phyloP scores from a whole-genome alignment of 345 rosid species.

The Pelargonium nanum region DNA sequence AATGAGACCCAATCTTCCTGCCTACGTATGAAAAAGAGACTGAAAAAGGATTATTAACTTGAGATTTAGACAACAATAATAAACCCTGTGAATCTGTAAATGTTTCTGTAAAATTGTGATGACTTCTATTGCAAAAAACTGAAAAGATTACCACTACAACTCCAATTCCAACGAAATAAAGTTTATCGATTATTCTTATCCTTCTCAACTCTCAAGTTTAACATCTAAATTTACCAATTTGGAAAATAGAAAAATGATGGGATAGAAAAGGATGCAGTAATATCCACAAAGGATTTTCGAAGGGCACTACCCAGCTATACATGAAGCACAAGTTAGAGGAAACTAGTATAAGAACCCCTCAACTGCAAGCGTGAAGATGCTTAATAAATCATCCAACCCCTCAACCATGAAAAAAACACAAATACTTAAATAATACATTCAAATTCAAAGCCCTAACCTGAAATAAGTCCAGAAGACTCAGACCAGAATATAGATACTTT shows the following conservation, averaged over 20 bases:
- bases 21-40: constrained; percentile 30
- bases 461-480: constrained; percentile 66
- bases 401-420: neutral
- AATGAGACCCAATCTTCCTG: constrained; percentile 86
- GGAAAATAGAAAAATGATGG: neutral
- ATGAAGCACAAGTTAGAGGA: neutral
- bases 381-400: neutral
- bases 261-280: neutral
- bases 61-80: neutral
- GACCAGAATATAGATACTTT: constrained; percentile 68
- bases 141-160: neutral
- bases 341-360: neutral
- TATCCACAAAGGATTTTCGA: neutral
- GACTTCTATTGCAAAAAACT: neutral
- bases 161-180: too few species aligned
- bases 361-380: neutral
- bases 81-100: too few species aligned
- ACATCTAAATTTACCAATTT: neutral
- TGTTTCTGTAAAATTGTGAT: neutral
- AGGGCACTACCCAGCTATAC: neutral
- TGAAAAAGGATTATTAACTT: neutral
- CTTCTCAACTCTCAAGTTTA: neutral
- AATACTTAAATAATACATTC: too few species aligned
- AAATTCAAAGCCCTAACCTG: constrained; percentile 36
- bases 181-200: neutral